Evolutionary conservation across 352 stramenopile species (phyloP).

Genomic region (Globisporangium mamillatum): DNA sequence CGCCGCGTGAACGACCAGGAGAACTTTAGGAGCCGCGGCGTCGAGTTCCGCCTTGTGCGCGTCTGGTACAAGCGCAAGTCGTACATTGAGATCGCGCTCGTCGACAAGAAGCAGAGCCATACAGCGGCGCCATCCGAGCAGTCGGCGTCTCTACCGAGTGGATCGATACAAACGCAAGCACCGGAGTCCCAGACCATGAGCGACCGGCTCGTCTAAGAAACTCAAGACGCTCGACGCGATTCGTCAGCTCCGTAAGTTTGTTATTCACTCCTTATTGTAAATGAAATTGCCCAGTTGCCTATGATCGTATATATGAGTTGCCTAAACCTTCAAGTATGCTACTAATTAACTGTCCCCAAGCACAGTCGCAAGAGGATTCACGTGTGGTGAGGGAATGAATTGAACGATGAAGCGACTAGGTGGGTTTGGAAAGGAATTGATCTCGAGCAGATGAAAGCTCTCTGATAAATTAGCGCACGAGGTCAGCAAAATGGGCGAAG

Average conservation of each 20-base stretch:
- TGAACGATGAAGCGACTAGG: background rate
- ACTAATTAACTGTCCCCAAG: background rate
- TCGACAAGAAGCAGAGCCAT: background rate
- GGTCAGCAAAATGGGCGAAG: background rate
- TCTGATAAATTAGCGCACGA: background rate
- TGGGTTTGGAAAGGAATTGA: background rate
- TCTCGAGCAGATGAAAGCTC: background rate
- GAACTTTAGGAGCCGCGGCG: conserved; percentile 49
- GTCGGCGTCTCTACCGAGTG: background rate
- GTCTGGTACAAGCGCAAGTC: conserved; percentile 70
- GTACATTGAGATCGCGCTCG: conserved; percentile 53
- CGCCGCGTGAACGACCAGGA: conserved; percentile 64
- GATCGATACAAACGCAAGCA: background rate
- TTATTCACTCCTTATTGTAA: background rate
- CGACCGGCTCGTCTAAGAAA: conserved; percentile 15
- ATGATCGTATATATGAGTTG: background rate
- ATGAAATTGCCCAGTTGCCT: background rate
- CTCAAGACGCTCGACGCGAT: background rate
- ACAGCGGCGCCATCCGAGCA: background rate
- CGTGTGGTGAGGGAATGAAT: background rate
- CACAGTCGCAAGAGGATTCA: background rate
- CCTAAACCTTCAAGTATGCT: too few species aligned
- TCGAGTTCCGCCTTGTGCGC: conserved; percentile 66
- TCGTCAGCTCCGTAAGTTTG: background rate
- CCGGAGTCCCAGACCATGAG: conserved; percentile 17